These are phyloP conservation scores for Fraxinus ornus DNA, from an alignment of 305 asterid genomes.

Conservation along the genomic window DNA sequence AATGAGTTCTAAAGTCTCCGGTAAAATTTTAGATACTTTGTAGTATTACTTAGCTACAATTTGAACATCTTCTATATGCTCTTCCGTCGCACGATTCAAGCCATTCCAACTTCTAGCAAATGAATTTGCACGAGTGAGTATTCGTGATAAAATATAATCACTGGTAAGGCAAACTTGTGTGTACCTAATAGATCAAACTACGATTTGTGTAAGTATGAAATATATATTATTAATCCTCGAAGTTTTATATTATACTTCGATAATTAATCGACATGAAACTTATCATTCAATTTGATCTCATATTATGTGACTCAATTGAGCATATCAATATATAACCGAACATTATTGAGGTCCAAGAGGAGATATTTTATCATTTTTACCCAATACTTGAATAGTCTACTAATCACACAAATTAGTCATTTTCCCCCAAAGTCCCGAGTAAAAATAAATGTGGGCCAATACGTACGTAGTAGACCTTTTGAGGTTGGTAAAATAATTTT, in stretches of 20 bases:
- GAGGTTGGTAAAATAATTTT: background rate
- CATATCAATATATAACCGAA: background rate
- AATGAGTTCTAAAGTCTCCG: background rate
- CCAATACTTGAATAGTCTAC: background rate
- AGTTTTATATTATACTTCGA: background rate
- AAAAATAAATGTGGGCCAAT: background rate
- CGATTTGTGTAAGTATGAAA: background rate
- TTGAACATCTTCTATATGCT: background rate
- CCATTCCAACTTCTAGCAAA: background rate
- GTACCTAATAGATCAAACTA: background rate
- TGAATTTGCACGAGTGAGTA: background rate
- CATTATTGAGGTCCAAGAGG: background rate
- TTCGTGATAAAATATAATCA: background rate
- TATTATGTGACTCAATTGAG: too few relatives aligned
- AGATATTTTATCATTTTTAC: background rate
- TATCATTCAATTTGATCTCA: background rate
- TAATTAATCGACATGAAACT: background rate
- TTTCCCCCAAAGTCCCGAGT: background rate
- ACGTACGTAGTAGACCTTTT: background rate
- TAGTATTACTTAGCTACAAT: background rate
- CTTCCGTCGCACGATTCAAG: background rate
- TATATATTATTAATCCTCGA: too few relatives aligned
- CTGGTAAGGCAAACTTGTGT: too few relatives aligned
- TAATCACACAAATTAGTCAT: background rate
- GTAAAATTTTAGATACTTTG: too few relatives aligned